phyloP scores from a whole-genome alignment of 2,329 filamentous ascomycete species.

The Ilyonectria sp. region DNA sequence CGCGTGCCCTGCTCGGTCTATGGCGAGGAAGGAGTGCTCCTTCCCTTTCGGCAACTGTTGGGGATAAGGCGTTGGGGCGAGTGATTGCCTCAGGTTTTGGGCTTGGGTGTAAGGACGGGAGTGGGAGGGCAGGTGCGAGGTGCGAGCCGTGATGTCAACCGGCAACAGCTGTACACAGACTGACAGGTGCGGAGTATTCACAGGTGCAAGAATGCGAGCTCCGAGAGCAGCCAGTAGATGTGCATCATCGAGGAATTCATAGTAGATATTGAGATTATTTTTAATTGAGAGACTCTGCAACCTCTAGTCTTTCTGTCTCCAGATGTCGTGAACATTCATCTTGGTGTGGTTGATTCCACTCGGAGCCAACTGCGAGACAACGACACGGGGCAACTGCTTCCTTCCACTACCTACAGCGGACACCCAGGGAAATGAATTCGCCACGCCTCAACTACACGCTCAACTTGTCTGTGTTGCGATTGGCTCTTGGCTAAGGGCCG shows the following conservation, averaged over 20 bases:
- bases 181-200: neutral
- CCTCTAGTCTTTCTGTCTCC: neutral
- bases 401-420: neutral
- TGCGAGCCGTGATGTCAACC: neutral
- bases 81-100: constrained; percentile 21
- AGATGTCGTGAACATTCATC: neutral
- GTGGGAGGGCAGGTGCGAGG: constrained; percentile 32
- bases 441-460: neutral
- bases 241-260: neutral
- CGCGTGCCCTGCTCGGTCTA: constrained; percentile 24
- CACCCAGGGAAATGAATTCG: neutral
- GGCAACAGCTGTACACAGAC: neutral
- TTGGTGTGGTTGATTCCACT: neutral
- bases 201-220: neutral
- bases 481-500: neutral
- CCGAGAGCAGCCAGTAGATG: neutral
- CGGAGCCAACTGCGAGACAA: neutral
- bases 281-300: neutral
- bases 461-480: neutral
- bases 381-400: neutral
- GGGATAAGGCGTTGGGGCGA: constrained; percentile 35
- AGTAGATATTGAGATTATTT: no score
- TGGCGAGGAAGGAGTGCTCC: constrained; percentile 34
- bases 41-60: constrained; percentile 41
- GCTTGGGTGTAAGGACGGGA: constrained; percentile 29